phyloP scores from a whole-genome alignment of 257 asterid species.

The Gentiana macrophylla region DNA sequence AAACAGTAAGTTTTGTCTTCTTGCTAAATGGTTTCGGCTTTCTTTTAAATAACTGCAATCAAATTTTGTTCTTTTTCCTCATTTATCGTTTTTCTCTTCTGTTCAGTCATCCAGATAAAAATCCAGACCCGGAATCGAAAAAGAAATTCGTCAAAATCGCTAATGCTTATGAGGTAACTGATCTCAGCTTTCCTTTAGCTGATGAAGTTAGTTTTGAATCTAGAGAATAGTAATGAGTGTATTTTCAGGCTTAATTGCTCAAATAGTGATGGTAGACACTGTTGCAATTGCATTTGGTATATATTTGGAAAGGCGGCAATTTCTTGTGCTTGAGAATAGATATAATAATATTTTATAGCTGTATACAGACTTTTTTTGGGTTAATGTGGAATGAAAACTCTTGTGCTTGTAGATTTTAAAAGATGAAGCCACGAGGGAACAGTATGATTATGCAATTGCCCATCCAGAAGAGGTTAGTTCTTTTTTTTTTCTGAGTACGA shows the following conservation, averaged over 20 bases:
- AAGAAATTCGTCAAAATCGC: conserved; percentile 74
- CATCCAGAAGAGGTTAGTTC: conserved; percentile 90
- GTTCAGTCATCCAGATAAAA: conserved; percentile 86
- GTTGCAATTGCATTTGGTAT: no score
- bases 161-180: conserved; percentile 82
- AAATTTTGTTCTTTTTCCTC: background rate
- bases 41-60: no score
- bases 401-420: conserved; percentile 56
- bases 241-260: background rate
- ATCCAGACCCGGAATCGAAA: conserved; percentile 84
- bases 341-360: background rate
- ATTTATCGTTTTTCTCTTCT: background rate
- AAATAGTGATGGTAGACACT: background rate
- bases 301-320: no score
- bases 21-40: no score
- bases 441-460: conserved; percentile 92
- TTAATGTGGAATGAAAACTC: background rate
- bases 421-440: conserved; percentile 93
- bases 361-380: background rate
- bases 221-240: no score
- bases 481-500: background rate
- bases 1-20: conserved; percentile 38
- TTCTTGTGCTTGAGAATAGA: no score
- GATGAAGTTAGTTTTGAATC: background rate
- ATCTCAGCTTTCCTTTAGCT: background rate